phyloP scores from a whole-genome alignment of 2,329 filamentous ascomycete species.

The Aureobasidium zeae region DNA sequence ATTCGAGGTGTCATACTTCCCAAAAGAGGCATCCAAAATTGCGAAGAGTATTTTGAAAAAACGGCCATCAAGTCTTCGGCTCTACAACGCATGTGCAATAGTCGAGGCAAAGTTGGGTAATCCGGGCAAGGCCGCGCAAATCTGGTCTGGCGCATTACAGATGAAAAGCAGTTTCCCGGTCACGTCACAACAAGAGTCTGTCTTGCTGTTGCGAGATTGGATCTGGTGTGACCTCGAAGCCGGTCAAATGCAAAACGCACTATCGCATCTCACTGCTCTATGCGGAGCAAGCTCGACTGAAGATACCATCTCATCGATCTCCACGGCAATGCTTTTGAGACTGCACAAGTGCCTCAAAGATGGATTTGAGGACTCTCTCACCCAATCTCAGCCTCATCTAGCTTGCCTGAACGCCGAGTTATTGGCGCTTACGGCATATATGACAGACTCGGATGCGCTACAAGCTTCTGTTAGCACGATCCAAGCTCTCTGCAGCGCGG shows the following conservation, averaged over 20 bases:
- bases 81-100: slow-evolving; percentile 74
- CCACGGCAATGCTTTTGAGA: slow-evolving; percentile 1
- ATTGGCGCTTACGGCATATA: slow-evolving; percentile 57
- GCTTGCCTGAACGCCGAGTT: slow-evolving; percentile 53
- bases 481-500: slow-evolving; percentile 35
- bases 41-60: slow-evolving; percentile 67
- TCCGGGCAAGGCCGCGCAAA: slow-evolving; percentile 48
- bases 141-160: slow-evolving; percentile 58
- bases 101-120: slow-evolving; percentile 57
- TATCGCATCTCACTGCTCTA: slow-evolving; percentile 29
- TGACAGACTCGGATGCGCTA: slow-evolving; percentile 38
- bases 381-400: slow-evolving; percentile 38
- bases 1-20: slow-evolving; percentile 51
- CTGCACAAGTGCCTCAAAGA: slow-evolving; percentile 35
- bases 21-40: slow-evolving; percentile 50
- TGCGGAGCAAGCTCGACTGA: not conserved
- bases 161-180: slow-evolving; percentile 40
- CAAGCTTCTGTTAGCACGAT: slow-evolving; percentile 32
- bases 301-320: not conserved
- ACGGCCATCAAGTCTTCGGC: slow-evolving; percentile 50
- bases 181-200: slow-evolving; percentile 28
- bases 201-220: slow-evolving; percentile 52
- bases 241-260: slow-evolving; percentile 28
- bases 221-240: slow-evolving; percentile 56
- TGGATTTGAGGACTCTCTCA: slow-evolving; percentile 48